phyloP scores from a whole-genome alignment of 2,329 filamentous ascomycete genomes.

The Paraconiothyrium sp. region DNA sequence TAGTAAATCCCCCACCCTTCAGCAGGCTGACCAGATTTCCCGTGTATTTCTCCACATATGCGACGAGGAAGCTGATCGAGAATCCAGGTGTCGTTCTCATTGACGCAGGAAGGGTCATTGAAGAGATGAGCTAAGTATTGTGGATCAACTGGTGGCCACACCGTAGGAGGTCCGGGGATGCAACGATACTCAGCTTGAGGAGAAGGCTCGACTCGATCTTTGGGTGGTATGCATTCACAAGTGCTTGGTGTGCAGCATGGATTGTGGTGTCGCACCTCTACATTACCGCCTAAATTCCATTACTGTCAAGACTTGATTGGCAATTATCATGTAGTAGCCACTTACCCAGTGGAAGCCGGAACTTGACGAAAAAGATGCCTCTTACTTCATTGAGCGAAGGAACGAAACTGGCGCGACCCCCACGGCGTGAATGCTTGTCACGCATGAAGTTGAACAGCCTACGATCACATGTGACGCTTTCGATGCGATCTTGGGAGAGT shows the following conservation, averaged over 20 bases:
- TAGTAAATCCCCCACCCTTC: slow-evolving; percentile 43
- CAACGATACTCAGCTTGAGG: slow-evolving; percentile 36
- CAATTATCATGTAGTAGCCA: too few relatives aligned
- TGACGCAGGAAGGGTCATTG: slow-evolving; percentile 26
- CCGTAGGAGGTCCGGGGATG: slow-evolving; percentile 24
- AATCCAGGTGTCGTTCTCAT: slow-evolving; percentile 31
- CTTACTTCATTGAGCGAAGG: slow-evolving; percentile 29
- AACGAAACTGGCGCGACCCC: slow-evolving; percentile 18
- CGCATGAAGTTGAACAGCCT: slow-evolving; percentile 30
- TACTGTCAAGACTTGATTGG: too few relatives aligned
- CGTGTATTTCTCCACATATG: slow-evolving; percentile 29
- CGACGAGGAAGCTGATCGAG: slow-evolving; percentile 35
- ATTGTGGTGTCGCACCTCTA: slow-evolving; percentile 31
- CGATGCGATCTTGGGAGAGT: slow-evolving; percentile 32
- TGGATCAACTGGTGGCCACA: slow-evolving; percentile 34
- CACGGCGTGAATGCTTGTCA: slow-evolving; percentile 20
- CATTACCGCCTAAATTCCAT: slow-evolving; percentile 24
- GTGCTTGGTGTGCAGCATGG: slow-evolving; percentile 21
- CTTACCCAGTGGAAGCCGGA: slow-evolving; percentile 8
- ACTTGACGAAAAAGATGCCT: slow-evolving; percentile 33
- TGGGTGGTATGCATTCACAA: slow-evolving; percentile 37
- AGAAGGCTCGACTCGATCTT: slow-evolving; percentile 28
- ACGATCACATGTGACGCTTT: slow-evolving; percentile 27
- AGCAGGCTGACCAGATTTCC: slow-evolving; percentile 27
- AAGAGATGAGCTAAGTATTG: slow-evolving; percentile 33